Evolutionary conservation across 2,329 filamentous ascomycete species (phyloP), one percentile per base, ranked within the genome.

Genomic region (Aureobasidium pullulans): DNA sequence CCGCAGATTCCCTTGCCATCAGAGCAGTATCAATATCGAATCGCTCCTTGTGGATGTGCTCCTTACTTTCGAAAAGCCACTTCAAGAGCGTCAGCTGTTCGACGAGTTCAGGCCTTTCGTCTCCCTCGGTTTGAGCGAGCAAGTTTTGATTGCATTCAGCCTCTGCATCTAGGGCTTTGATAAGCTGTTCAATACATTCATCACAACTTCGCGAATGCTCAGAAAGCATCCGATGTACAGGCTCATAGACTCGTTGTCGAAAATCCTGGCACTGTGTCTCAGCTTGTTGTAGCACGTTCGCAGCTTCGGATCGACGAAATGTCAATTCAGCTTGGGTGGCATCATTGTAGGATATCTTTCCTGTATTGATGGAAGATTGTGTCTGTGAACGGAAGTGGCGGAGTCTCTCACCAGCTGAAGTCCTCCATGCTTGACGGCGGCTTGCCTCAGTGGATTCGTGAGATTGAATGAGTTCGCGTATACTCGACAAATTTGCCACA

Each of bases 51-150:
- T 97, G 87, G 8, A 97, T 79, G 48, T 83, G 81, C 73, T 99
- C 94, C n/a, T 92, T 86, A 1, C 89, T 88, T 71, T 99, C 94
- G 66, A 96, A 97, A 8, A 97, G 85, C 92, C 94, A 97, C 69
- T 97, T 99, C 13, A 97, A 80, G 49, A 96, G 82, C 0, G 93
- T 97, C 11, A 99, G 80, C 73, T 96, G 96, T 73, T 99, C 94
- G 2, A 97, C 78, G 0, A 97, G 80, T 72, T 99, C 94, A 0
- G 94, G 94, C 70, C 92, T 86, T 71, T 96, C 93, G 66, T 97
- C 93, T 16, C 94, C 93, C 75, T 96, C 93, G 72, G 96, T 91
- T 71, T 96, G 92, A 0, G 91, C 88, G 72, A 90, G 84, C 67
- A 96, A 93, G 40, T 40, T 56, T 19, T 57, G 46, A 23, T 57